Evolutionary conservation across 495 filamentous ascomycete genomes (phyloP).

Genomic region (Aspergillus incahuasiensis): DNA sequence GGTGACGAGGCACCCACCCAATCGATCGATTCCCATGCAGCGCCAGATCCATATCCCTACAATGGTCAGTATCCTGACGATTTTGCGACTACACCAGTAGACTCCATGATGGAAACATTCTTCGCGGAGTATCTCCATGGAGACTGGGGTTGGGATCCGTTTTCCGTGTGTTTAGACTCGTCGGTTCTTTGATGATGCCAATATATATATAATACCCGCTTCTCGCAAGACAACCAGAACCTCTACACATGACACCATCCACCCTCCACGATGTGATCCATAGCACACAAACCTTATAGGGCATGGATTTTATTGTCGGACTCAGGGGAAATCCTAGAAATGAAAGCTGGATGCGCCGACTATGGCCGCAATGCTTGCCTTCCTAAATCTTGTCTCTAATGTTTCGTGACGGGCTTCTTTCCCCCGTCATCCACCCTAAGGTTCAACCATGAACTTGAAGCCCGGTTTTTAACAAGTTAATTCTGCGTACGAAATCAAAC

Average conservation of each 20-base stretch:
- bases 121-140: conserved; percentile 22
- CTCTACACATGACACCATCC: not conserved
- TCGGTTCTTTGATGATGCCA: not conserved
- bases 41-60: not conserved
- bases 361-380: no score
- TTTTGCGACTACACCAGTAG: conserved; percentile 2
- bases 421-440: no score
- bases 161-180: conserved; percentile 12
- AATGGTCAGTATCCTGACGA: not conserved
- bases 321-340: no score
- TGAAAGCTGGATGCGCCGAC: no score
- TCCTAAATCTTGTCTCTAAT: no score
- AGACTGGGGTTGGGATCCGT: conserved; percentile 26
- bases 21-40: not conserved
- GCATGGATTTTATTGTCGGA: no score
- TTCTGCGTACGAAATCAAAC: no score
- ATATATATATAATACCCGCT: not conserved
- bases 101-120: conserved; percentile 23
- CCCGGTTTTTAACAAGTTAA: no score
- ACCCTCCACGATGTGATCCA: no score
- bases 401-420: no score
- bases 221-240: not conserved
- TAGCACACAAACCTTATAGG: no score
- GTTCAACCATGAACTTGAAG: no score
- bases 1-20: not conserved